Evolutionary conservation across 2,329 filamentous ascomycete species (phyloP), one percentile per base, ranked within the genome.

Genomic region (Fulvia fulva): DNA sequence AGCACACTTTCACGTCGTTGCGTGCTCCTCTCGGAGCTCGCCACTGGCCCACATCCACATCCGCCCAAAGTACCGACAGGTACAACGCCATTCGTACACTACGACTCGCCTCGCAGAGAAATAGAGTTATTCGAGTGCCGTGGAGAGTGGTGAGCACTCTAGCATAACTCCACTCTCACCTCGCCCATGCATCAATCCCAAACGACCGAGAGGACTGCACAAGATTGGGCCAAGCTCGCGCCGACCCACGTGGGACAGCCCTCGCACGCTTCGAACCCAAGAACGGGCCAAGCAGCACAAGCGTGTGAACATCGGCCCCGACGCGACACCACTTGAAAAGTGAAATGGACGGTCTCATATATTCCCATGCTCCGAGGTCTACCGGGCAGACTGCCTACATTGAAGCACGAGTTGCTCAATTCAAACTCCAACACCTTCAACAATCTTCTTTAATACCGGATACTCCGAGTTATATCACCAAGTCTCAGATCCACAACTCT

Each of bases 351-450:
- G 55, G 55, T 3, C 55, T 57, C 5, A 53, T 53, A 44, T 67
- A 61, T 56, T 61, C 52, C 45, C 63, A 66, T 54, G 53, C 43
- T 53, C 57, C 64, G n/a, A 55, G 55, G n/a, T 65, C 67, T 19
- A 41, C 50, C 22, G 62, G 45, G 41, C 66, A 63, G 52, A 46
- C 57, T 32, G 49, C 52, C 30, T 66, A 57, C 51, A 59, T 49
- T 5, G 60, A 63, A 41, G 55, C 32, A 21, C 64, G 63, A 25
- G 54, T 57, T 25, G 59, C 60, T 11, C 57, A 58, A 28, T n/a
- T 62, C 45, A 53, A 47, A 21, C 53, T 52, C 19, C 49, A 62
- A 46, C 53, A 54, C 44, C 55, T 47, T 45, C 49, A 30, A 26
- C 14, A n/a, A n/a, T n/a, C n/a, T n/a, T n/a, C 44, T 11, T n/a